A percentile compares a stretch with the other conserved stretches of the same genome.
phyloP scores from a whole-genome alignment of 148 eudicot genomes.

The Spergularia marina region DNA sequence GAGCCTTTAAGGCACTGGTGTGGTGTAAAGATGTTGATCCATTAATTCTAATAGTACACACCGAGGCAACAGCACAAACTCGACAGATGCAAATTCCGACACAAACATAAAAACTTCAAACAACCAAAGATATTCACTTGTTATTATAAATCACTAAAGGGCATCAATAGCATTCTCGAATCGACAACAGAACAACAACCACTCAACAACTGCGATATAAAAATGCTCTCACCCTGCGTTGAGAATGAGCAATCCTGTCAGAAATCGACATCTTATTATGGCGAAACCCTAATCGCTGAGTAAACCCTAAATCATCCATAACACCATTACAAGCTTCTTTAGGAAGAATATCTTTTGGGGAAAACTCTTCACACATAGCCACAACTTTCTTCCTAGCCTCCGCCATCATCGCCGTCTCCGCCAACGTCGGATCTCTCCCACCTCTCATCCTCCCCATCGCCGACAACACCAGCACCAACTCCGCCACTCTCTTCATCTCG shows the following conservation, averaged over 20 bases:
- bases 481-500: conserved; percentile 67
- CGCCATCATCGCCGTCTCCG: conserved; percentile 68
- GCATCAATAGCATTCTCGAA: not conserved
- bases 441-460: conserved; percentile 89
- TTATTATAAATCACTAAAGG: not conserved
- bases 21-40: too few species aligned
- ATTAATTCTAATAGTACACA: not conserved
- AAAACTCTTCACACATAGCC: conserved; percentile 49
- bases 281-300: conserved; percentile 55
- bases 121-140: not conserved
- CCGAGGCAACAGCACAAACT: not conserved
- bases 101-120: not conserved
- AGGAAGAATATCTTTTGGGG: conserved; percentile 81
- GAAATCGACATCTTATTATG: conserved; percentile 63
- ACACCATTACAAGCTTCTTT: conserved; percentile 53
- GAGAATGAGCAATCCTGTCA: conserved; percentile 49
- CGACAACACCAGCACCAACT: conserved; percentile 71
- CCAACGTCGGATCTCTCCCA: conserved; percentile 57
- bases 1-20: too few species aligned
- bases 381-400: conserved; percentile 69
- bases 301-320: conserved; percentile 83
- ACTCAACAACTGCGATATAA: not conserved
- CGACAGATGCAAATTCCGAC: not conserved
- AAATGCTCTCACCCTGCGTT: conserved; percentile 53
- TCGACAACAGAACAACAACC: not conserved